phyloP scores from a whole-genome alignment of 805 yeast genomes.

The Hagleromyces aurorensis region DNA sequence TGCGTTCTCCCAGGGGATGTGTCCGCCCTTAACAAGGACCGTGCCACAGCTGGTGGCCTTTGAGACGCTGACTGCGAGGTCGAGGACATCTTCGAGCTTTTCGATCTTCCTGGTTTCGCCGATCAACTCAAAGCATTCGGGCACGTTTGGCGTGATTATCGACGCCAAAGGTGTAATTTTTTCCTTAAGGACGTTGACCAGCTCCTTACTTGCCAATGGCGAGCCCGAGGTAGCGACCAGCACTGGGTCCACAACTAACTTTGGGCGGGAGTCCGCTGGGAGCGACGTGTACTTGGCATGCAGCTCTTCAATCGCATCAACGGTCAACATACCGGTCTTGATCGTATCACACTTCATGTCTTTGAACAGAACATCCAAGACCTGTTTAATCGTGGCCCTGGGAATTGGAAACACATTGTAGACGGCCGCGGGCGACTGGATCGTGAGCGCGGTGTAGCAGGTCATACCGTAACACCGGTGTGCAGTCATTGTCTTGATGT shows the following conservation, averaged over 20 bases:
- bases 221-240: conserved; percentile 77
- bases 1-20: conserved; percentile 39
- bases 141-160: conserved; percentile 66
- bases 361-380: conserved; percentile 45
- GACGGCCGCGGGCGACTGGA: conserved; percentile 55
- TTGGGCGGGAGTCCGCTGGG: conserved; percentile 27
- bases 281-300: conserved; percentile 29
- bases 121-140: conserved; percentile 47
- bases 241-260: conserved; percentile 72
- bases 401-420: conserved; percentile 37
- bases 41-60: conserved; percentile 37
- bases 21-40: conserved; percentile 78
- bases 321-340: conserved; percentile 73
- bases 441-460: conserved; percentile 70
- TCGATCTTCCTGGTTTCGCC: conserved; percentile 24
- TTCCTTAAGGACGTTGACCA: conserved; percentile 35
- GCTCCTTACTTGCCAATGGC: conserved; percentile 37
- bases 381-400: conserved; percentile 36
- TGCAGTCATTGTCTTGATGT: conserved; percentile 67
- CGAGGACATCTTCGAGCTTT: conserved; percentile 35
- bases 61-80: conserved; percentile 35
- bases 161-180: conserved; percentile 47
- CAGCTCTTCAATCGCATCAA: conserved; percentile 44
- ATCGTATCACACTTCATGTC: conserved; percentile 61
- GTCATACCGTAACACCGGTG: conserved; percentile 72